Evolutionary conservation across 345 rosid species (phyloP), one percentile per base, ranked within the genome.

Genomic region (Lepidium didymum): DNA sequence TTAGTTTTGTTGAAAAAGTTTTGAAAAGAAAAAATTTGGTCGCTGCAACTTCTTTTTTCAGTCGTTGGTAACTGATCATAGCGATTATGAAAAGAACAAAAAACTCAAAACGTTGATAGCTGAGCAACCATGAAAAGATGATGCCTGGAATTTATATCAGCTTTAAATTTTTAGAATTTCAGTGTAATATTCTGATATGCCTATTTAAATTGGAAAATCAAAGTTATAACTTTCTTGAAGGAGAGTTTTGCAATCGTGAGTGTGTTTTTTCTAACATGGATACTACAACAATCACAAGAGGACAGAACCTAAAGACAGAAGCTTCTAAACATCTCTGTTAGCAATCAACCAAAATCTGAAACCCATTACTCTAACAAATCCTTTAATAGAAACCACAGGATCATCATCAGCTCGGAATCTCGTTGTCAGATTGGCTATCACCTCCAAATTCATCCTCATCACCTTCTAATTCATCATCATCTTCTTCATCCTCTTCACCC

Each of bases 341-440:
- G 59, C 68, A 63, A 49, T 67, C 73, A 74, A 74, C 68, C 57
- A 67, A 52, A 67, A 58, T 45, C 68, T 50, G 67, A 73, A 65
- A 57, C 33, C 31, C 62, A 58, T 57, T 54, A 50, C 16, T 61
- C 55, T 66, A 73, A 40, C 72, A 73, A 73, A 58, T 51, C 61
- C 53, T 7, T 51, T 12, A 46, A 67, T 36, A 52, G 25, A 74
- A 62, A 61, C 52, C 47, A 3, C 54, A 52, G 13, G 47, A 54
- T 46, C 54, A 54, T 46, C 54, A 68, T 75, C 74, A 68, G 69
- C 78, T 75, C 12, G 42, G 74, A 38, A 75, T 55, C 73, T 75
- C 78, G 8, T 68, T 47, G 60, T 75, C 78, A 40, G 78, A 75
- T 56, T 75, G 74, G 74, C 74, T 75, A 75, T 67, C 68, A 1